A percentile compares a stretch with the other conserved stretches of the same genome.
Evolutionary conservation across 192 early-diverging fungal species (phyloP).

Genomic region (Fimicolochytrium jonesii): DNA sequence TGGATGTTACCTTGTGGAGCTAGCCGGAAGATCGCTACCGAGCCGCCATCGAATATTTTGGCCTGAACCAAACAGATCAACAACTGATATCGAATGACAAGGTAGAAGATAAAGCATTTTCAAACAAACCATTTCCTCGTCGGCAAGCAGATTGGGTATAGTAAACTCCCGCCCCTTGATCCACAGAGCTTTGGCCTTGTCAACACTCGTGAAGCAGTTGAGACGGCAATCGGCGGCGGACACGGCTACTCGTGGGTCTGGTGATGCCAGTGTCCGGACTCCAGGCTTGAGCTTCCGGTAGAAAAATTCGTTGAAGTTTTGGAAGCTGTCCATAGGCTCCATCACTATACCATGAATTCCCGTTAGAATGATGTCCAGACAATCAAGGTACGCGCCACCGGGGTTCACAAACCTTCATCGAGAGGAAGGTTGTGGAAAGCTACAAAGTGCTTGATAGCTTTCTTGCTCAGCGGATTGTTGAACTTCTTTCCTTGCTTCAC

Average conservation of each 20-base stretch:
- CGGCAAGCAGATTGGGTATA: conserved; percentile 51
- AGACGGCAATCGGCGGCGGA: conserved; percentile 74
- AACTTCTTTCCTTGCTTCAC: conserved; percentile 70
- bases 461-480: conserved; percentile 54
- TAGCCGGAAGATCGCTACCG: conserved; percentile 67
- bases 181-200: conserved; percentile 67
- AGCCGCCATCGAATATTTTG: conserved; percentile 53
- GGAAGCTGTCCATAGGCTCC: conserved; percentile 62
- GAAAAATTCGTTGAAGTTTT: conserved; percentile 84
- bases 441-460: conserved; percentile 69
- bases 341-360: conserved; percentile 46
- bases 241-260: conserved; percentile 49
- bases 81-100: no score
- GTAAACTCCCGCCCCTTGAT: conserved; percentile 75
- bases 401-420: conserved; percentile 59
- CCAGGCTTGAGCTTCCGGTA: conserved; percentile 71
- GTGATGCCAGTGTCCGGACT: conserved; percentile 42
- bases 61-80: conserved; percentile 13
- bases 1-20: conserved; percentile 71
- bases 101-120: background rate
- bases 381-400: no score
- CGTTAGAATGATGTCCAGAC: no score
- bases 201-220: conserved; percentile 62
- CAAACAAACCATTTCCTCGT: conserved; percentile 28
- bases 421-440: conserved; percentile 65